A percentile compares a stretch with the other conserved stretches of the same genome.
Evolutionary conservation across 2,329 filamentous ascomycete species (phyloP).

Genomic region (Fusarium proliferatum): DNA sequence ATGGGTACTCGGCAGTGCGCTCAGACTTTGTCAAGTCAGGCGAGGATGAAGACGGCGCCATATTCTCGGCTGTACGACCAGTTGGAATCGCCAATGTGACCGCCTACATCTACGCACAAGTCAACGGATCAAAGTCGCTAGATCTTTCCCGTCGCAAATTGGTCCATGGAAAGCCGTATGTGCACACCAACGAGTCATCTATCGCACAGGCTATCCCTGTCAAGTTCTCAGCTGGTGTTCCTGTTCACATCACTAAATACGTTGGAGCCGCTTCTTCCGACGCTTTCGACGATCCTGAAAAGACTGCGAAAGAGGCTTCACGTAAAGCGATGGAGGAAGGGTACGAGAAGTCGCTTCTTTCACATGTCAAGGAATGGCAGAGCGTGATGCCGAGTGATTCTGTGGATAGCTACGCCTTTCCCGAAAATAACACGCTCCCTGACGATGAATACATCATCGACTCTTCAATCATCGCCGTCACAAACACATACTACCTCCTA

Average conservation of each 20-base stretch:
- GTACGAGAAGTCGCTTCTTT: not conserved
- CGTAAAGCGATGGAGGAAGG: not conserved
- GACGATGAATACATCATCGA: conserved; percentile 2
- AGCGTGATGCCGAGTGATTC: not conserved
- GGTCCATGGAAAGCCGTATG: not conserved
- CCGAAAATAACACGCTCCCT: not conserved
- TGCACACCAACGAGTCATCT: not conserved
- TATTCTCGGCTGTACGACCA: not conserved
- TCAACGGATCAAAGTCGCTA: not conserved
- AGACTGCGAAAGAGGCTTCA: not conserved
- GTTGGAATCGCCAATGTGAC: not conserved
- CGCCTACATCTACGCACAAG: not conserved
- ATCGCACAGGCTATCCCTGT: not conserved
- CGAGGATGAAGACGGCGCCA: not conserved
- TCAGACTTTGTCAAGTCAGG: not conserved
- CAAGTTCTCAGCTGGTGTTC: not conserved
- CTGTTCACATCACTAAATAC: not conserved
- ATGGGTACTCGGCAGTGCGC: conserved; percentile 4
- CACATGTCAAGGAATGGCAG: not conserved
- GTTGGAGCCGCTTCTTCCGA: not conserved
- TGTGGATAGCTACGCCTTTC: not conserved
- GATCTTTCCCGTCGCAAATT: not conserved
- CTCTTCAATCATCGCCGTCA: not conserved
- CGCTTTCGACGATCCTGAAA: not conserved
- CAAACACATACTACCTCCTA: not conserved